These are phyloP conservation scores for Luffa acutangula DNA, from an alignment of 306 rosid species.

Conservation along the genomic window DNA sequence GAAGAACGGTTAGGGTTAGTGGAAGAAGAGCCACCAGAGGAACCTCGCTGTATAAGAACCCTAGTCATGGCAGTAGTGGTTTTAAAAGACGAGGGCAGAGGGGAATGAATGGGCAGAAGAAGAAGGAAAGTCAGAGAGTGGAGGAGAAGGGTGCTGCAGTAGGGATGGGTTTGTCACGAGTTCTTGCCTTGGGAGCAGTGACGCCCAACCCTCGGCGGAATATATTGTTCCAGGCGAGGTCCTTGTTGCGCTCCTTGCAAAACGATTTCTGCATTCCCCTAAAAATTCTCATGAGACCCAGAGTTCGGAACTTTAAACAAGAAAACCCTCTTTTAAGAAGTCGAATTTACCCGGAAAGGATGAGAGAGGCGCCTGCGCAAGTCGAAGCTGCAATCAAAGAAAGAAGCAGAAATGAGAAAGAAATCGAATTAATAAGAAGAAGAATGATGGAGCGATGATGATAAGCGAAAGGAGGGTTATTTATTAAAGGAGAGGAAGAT, in stretches of 20 bases:
- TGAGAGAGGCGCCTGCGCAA: slow-evolving; percentile 15
- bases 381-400: slow-evolving; percentile 45
- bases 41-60: slow-evolving; percentile 66
- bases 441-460: too few species aligned
- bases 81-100: neutral
- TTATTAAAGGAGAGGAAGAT: neutral
- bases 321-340: slow-evolving; percentile 52
- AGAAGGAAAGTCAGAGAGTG: slow-evolving; percentile 19
- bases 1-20: slow-evolving; percentile 47
- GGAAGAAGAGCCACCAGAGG: slow-evolving; percentile 58
- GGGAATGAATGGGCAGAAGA: neutral
- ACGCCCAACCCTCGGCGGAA: slow-evolving; percentile 81
- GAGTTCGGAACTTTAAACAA: slow-evolving; percentile 65
- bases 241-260: slow-evolving; percentile 61
- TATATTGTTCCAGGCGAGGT: slow-evolving; percentile 43
- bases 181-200: slow-evolving; percentile 81
- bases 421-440: slow-evolving; percentile 16
- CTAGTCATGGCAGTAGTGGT: slow-evolving; percentile 50
- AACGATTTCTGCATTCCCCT: slow-evolving; percentile 99
- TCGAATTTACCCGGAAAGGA: slow-evolving; percentile 51
- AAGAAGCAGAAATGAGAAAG: slow-evolving; percentile 20
- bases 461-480: too few species aligned
- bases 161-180: slow-evolving; percentile 58
- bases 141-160: slow-evolving; percentile 12
- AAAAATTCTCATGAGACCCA: slow-evolving; percentile 99